Percentiles rank a stretch among this genome's conserved stretches.
Conservation (phyloP, 2,329 filamentous ascomycete species). For the Penicillium sp. region DNA sequence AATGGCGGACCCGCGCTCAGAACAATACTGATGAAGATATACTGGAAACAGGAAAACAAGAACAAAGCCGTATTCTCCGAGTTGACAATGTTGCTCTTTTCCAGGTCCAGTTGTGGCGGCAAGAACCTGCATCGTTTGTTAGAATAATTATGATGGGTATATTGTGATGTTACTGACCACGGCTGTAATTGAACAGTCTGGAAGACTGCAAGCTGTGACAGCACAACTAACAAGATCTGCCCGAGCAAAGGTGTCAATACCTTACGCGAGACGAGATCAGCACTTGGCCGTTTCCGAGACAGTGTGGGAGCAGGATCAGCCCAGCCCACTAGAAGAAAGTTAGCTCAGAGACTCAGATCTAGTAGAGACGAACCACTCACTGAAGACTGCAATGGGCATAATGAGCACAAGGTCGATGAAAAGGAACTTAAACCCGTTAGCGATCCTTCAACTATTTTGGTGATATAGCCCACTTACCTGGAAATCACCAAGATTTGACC, state of each 20-base stretch:
- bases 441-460: neutral
- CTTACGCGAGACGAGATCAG: constrained; percentile 87
- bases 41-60: constrained; percentile 87
- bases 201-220: constrained; percentile 72
- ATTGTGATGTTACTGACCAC: constrained; percentile 56
- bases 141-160: constrained; percentile 4
- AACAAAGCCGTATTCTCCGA: constrained; percentile 93
- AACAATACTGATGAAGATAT: constrained; percentile 84
- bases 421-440: constrained; percentile 60
- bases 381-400: constrained; percentile 93
- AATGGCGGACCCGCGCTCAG: constrained; percentile 91
- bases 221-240: constrained; percentile 77
- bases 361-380: constrained; percentile 42
- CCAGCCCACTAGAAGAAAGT: constrained; percentile 71
- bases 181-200: constrained; percentile 70
- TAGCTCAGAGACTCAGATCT: neutral
- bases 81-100: constrained; percentile 83
- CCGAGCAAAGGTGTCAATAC: constrained; percentile 85
- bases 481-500: constrained; percentile 93
- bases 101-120: constrained; percentile 70
- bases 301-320: constrained; percentile 76
- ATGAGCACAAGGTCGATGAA: constrained; percentile 94
- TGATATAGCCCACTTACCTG: constrained; percentile 53
- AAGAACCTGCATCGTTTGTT: constrained; percentile 59
- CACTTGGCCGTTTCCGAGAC: constrained; percentile 81